These are phyloP conservation scores for Cladorrhinum sp. DNA, from an alignment of 2,329 filamentous ascomycete genomes.

Conservation along the genomic window DNA sequence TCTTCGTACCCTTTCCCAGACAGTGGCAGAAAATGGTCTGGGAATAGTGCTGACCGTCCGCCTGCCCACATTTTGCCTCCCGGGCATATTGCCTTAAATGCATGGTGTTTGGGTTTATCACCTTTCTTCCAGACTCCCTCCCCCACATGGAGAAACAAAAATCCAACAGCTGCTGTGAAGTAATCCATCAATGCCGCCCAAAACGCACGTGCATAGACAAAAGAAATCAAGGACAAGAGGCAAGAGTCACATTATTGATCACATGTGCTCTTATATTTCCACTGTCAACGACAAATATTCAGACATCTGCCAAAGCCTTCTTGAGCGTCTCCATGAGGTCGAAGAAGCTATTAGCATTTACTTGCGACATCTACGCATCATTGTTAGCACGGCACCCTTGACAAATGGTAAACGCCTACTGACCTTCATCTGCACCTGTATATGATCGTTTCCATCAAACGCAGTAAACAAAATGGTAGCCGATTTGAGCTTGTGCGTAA, in stretches of 20 bases:
- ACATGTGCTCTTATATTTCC: not conserved
- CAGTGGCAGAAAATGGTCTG: not conserved
- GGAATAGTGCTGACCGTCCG: not conserved
- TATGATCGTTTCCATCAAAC: conserved; percentile 54
- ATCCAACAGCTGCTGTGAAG: not conserved
- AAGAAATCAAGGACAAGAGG: not conserved
- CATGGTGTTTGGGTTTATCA: not conserved
- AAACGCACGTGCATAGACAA: not conserved
- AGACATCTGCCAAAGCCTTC: conserved; percentile 25
- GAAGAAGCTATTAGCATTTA: conserved; percentile 25
- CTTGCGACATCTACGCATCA: conserved; percentile 23
- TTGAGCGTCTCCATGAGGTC: conserved; percentile 26
- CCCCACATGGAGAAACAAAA: not conserved
- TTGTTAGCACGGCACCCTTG: not conserved
- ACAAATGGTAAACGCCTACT: conserved; percentile 24
- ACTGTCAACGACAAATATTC: not conserved
- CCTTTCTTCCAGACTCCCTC: not conserved
- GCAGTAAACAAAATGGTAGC: conserved; percentile 66
- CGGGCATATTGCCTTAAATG: conserved; percentile 8
- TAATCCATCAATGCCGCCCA: not conserved
- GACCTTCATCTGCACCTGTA: conserved; percentile 61
- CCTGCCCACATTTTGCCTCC: conserved; percentile 1
- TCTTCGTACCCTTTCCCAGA: not conserved
- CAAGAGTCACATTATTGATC: no score
- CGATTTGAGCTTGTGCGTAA: conserved; percentile 69